Evolutionary conservation across 2,329 filamentous ascomycete genomes (phyloP).

Genomic region (Colletotrichum sp.): DNA sequence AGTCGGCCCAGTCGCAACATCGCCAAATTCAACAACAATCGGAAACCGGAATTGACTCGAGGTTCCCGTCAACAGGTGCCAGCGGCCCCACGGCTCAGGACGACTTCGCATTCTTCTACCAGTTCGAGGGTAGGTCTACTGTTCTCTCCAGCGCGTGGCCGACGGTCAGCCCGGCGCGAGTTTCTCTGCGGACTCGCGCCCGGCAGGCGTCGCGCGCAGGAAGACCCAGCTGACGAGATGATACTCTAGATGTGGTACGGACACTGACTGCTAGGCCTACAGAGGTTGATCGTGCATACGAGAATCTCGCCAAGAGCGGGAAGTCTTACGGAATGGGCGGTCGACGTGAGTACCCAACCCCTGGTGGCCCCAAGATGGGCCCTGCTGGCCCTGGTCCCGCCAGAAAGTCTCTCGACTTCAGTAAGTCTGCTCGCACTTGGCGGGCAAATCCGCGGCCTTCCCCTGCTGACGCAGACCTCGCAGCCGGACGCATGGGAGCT

Average conservation of each 20-base stretch:
- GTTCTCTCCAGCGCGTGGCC: conserved; percentile 4
- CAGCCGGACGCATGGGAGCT: conserved; percentile 71
- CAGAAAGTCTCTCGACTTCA: conserved; percentile 31
- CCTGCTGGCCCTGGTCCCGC: conserved; percentile 29
- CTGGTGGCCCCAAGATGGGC: conserved; percentile 44
- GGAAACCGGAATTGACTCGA: conserved; percentile 17
- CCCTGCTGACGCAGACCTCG: conserved; percentile 26
- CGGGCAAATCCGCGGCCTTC: conserved; percentile 21
- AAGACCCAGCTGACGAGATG: conserved; percentile 13
- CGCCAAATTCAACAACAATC: conserved; percentile 7
- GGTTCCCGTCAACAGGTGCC: conserved; percentile 59
- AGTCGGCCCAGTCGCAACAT: conserved; percentile 20
- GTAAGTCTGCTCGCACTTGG: conserved; percentile 27
- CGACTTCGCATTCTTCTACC: conserved; percentile 82
- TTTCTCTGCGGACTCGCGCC: neutral
- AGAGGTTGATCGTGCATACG: conserved; percentile 96
- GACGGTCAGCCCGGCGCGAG: neutral
- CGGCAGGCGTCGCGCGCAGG: neutral
- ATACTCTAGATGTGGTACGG: conserved; percentile 20
- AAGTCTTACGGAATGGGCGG: conserved; percentile 80
- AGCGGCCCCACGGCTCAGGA: conserved; percentile 78
- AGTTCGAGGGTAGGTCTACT: conserved; percentile 81
- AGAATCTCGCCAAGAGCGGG: conserved; percentile 95
- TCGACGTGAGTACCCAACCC: conserved; percentile 83
- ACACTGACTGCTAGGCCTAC: conserved; percentile 27